These are phyloP conservation scores for Colletotrichum horii DNA, from an alignment of 2,329 filamentous ascomycete species.

Conservation along the genomic window DNA sequence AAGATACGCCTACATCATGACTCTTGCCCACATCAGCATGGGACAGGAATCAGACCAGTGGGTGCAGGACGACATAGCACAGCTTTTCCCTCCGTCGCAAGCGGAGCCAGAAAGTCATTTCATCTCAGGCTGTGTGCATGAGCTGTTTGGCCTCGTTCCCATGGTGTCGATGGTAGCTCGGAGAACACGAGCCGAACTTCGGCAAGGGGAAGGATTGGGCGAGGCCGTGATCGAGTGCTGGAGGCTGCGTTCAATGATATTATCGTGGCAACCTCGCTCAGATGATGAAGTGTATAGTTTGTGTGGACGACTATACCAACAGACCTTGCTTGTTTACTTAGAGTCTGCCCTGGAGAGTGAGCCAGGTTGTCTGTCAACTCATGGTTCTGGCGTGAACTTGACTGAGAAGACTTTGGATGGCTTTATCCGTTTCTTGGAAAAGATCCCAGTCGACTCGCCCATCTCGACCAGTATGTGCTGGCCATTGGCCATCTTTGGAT, in stretches of 20 bases:
- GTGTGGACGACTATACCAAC: background rate
- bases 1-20: background rate
- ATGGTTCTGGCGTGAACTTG: background rate
- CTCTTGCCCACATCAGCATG: background rate
- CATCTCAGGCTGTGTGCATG: background rate
- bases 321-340: background rate
- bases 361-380: accelerated
- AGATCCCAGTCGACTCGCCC: background rate
- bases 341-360: background rate
- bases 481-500: background rate
- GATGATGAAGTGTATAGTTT: background rate
- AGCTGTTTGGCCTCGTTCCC: background rate
- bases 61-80: background rate
- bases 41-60: background rate
- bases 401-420: background rate
- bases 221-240: background rate
- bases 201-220: background rate
- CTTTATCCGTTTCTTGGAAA: background rate
- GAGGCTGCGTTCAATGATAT: background rate
- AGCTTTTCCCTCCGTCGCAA: background rate
- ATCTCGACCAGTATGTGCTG: background rate
- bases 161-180: background rate
- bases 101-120: background rate
- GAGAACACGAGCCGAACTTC: background rate
- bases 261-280: background rate